Evolutionary conservation across 2,329 filamentous ascomycete species (phyloP), one percentile per base, ranked within the genome.

Genomic region (Monilinia fructigena): DNA sequence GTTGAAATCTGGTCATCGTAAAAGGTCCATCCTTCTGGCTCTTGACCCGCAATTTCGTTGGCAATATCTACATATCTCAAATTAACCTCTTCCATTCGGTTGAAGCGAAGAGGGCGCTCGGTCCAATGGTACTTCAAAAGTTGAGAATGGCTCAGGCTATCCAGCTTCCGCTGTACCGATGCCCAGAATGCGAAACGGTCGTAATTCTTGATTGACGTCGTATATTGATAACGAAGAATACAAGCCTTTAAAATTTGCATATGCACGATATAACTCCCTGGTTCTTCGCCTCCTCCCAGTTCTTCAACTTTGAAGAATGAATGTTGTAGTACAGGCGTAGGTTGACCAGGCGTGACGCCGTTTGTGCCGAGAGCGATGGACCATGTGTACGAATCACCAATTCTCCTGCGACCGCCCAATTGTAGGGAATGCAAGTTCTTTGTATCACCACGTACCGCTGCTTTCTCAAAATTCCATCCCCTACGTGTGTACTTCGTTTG

Each of bases 171-270:
- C 16, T 40, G 12, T 7, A 42, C 11, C 4, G 28, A 56, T 7
- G 4, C 11, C 55, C 55, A 56, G 12, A 42, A 56, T 56, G 8
- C 55, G 18, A 12, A 23, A 23, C 11, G n/a, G 16, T 42, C 12
- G n/a, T 28, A 42, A 55, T 40, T 4, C 11, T 56, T 42, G 55
- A 23, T 42, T 14, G n/a, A 10, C 23, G 7, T 48, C 11, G 55
- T 56, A 42, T 42, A 56, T 42, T 56, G n/a, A 8, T 56, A 42
- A 16, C 20, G 55, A 56, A 56, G 55, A 42, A 56, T 18, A 26
- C 35, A 42, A 20, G 35, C 23, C 35, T 23, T 56, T 12, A 56
- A 7, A 26, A 14, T 5, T 4, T 4, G 4, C n/a, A 14, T 23
- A 2, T 26, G 47, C n/a, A 23, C 47, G n/a, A 26, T 26, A 26